Evolutionary conservation across 257 asterid species (phyloP).

Genomic region (Lavandula angustifolia): DNA sequence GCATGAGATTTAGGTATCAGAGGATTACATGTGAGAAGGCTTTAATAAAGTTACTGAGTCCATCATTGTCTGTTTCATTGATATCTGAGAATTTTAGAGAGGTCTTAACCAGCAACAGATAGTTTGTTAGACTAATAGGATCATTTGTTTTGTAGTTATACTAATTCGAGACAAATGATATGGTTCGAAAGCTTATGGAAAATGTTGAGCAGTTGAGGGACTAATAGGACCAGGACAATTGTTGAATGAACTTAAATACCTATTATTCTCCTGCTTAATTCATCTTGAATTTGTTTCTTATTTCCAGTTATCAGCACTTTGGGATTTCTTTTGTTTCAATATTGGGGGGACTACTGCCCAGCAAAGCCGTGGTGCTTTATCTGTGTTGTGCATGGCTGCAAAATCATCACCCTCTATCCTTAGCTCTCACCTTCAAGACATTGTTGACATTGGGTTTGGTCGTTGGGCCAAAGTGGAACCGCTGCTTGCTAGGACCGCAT

Average conservation of each 20-base stretch:
- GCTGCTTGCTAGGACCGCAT: constrained; percentile 92
- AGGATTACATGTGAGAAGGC: constrained; percentile 10
- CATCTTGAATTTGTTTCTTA: constrained; percentile 27
- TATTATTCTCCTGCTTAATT: constrained; percentile 4
- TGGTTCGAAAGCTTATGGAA: not conserved
- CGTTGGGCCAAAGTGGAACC: constrained; percentile 97
- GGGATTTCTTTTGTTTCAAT: constrained; percentile 98
- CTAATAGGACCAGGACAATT: constrained; percentile 1
- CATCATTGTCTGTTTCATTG: not conserved
- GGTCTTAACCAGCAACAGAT: not conserved
- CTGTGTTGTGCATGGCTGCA: constrained; percentile 93
- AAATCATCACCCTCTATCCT: constrained; percentile 70
- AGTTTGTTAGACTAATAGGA: not conserved
- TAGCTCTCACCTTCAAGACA: constrained; percentile 87
- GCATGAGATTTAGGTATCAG: constrained; percentile 12
- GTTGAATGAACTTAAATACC: constrained; percentile 15
- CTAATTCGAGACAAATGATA: not conserved
- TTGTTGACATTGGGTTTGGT: constrained; percentile 95
- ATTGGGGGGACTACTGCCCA: constrained; percentile 84
- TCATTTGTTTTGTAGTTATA: not conserved
- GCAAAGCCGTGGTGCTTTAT: constrained; percentile 96
- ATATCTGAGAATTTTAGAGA: not conserved
- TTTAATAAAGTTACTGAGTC: constrained; percentile 6
- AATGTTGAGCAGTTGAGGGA: too few species aligned
- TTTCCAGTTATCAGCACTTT: constrained; percentile 83